A percentile compares a stretch with the other conserved stretches of the same genome.
Conservation (phyloP, 2,329 filamentous ascomycete species). For the Xylaria sp. region DNA sequence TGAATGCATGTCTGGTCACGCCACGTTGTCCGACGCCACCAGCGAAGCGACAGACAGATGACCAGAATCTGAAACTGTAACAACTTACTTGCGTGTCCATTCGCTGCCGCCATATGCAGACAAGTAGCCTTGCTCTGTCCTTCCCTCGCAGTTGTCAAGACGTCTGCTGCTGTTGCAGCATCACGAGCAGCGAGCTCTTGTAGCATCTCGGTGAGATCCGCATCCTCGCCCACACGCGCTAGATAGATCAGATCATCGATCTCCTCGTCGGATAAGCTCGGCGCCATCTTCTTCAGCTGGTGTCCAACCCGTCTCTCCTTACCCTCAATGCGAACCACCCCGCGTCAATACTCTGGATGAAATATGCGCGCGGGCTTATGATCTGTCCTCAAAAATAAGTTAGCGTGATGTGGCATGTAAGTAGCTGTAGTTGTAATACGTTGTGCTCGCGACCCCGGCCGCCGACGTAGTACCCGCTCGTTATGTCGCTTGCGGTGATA, state of each 20-base stretch:
- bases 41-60: neutral
- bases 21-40: neutral
- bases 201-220: slow-evolving; percentile 67
- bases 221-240: slow-evolving; percentile 76
- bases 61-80: neutral
- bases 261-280: slow-evolving; percentile 73
- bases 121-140: slow-evolving; percentile 78
- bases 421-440: neutral
- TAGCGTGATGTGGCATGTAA: neutral
- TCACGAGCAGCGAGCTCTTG: slow-evolving; percentile 66
- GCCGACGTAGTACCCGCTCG: neutral
- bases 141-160: slow-evolving; percentile 75
- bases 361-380: neutral
- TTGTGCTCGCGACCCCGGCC: neutral
- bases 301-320: neutral
- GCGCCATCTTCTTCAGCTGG: slow-evolving; percentile 47
- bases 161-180: slow-evolving; percentile 61
- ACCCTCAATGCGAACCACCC: neutral
- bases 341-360: neutral
- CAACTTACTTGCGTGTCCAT: slow-evolving; percentile 77
- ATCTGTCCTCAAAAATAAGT: neutral
- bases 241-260: slow-evolving; percentile 93
- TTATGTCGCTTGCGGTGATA: slow-evolving; percentile 6
- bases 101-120: slow-evolving; percentile 91
- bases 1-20: neutral